Evolutionary conservation across 257 asterid species (phyloP).

Genomic region (Solanum chilense): DNA sequence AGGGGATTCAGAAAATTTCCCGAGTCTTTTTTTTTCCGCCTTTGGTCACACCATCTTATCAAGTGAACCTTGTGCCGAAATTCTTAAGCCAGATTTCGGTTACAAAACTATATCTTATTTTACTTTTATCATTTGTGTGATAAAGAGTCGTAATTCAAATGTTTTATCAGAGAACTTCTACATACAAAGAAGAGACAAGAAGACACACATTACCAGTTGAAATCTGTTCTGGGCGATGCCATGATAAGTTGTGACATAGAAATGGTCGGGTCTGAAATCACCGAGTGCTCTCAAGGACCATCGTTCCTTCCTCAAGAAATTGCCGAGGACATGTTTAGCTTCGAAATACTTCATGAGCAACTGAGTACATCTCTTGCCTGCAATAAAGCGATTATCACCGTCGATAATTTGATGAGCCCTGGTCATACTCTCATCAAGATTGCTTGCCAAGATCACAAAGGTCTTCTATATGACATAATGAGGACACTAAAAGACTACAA

Average conservation of each 20-base stretch:
- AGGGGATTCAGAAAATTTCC: not conserved
- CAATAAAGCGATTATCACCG: slow-evolving; percentile 40
- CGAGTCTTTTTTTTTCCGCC: not conserved
- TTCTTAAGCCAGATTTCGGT: not conserved
- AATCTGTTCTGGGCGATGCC: slow-evolving; percentile 47
- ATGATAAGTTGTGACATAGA: slow-evolving; percentile 59
- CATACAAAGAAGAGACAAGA: slow-evolving; percentile 57
- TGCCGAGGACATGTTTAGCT: slow-evolving; percentile 40
- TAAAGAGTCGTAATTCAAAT: not conserved
- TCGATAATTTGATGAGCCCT: slow-evolving; percentile 70
- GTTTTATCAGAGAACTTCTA: slow-evolving; percentile 52
- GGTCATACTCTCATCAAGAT: slow-evolving; percentile 82
- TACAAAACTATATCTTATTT: not conserved
- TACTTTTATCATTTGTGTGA: too few relatives aligned
- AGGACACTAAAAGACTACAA: slow-evolving; percentile 77
- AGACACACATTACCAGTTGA: slow-evolving; percentile 44
- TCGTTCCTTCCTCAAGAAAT: slow-evolving; percentile 56
- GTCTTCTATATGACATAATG: slow-evolving; percentile 74
- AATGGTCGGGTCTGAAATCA: slow-evolving; percentile 53
- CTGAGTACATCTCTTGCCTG: slow-evolving; percentile 26
- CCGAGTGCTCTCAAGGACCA: slow-evolving; percentile 56
- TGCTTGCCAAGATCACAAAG: slow-evolving; percentile 77
- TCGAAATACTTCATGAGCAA: slow-evolving; percentile 20
- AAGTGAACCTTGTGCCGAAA: not conserved
- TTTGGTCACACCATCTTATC: not conserved